Percentiles rank a stretch among this genome's conserved stretches.
Evolutionary conservation across 306 rosid genomes (phyloP).

Genomic region (Vigna radiata): DNA sequence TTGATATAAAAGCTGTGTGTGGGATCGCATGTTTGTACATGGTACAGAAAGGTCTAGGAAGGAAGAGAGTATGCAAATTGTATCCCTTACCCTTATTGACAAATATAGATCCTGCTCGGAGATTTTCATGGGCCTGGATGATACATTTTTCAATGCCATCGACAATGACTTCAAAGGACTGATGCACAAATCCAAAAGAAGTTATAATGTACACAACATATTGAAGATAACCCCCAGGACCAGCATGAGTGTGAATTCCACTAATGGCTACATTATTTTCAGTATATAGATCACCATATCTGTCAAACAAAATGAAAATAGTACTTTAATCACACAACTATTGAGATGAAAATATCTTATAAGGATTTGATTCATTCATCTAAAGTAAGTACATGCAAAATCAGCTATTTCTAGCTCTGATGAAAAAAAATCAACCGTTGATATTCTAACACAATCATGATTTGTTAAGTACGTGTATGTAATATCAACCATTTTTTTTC

Average conservation of each 20-base stretch:
- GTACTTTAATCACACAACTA: conserved; percentile 15
- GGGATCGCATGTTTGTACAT: conserved; percentile 22
- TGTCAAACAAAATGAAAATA: conserved; percentile 45
- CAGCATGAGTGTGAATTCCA: conserved; percentile 96
- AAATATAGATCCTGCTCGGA: conserved; percentile 79
- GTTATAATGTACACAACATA: conserved; percentile 82
- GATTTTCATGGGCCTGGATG: conserved; percentile 85
- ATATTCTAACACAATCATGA: too few relatives aligned
- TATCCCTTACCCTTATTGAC: conserved; percentile 68
- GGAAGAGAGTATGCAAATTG: conserved; percentile 12
- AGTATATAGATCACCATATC: conserved; percentile 84
- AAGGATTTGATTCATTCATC: background rate
- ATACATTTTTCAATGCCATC: conserved; percentile 94
- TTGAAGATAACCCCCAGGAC: conserved; percentile 99
- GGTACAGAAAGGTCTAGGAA: conserved; percentile 1
- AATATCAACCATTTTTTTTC: background rate
- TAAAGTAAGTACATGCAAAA: too few relatives aligned
- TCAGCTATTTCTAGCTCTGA: too few relatives aligned
- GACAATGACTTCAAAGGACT: conserved; percentile 85
- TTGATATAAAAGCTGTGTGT: background rate
- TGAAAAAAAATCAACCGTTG: background rate
- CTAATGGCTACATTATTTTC: conserved; percentile 94
- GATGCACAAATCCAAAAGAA: conserved; percentile 89
- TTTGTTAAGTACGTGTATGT: background rate
- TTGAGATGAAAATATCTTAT: conserved; percentile 28